phyloP scores from a whole-genome alignment of 2,329 filamentous ascomycete species.

The Colletotrichum eremochloae region DNA sequence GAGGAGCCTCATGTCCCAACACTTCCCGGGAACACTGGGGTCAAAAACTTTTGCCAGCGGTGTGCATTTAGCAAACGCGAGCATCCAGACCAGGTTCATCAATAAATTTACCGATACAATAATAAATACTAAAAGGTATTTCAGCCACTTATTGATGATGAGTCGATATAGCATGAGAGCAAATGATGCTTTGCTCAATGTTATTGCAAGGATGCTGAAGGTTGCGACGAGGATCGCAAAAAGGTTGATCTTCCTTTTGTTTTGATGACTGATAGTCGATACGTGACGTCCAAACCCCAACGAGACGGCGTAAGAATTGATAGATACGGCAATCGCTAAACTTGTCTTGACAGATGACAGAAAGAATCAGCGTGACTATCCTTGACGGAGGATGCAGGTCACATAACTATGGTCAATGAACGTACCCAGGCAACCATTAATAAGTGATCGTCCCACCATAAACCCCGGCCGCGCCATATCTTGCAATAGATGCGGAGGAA shows the following conservation, averaged over 20 bases:
- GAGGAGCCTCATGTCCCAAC: conserved; percentile 48
- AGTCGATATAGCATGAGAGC: conserved; percentile 45
- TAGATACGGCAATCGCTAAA: conserved; percentile 48
- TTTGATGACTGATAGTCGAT: conserved; percentile 42
- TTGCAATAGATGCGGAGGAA: conserved; percentile 55
- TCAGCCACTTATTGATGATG: conserved; percentile 44
- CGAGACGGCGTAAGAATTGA: conserved; percentile 51
- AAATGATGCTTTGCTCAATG: conserved; percentile 45
- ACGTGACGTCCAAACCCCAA: conserved; percentile 46
- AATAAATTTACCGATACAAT: conserved; percentile 44
- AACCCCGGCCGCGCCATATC: conserved; percentile 49
- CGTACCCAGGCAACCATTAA: conserved; percentile 53
- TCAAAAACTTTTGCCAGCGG: conserved; percentile 49
- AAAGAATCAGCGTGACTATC: neutral
- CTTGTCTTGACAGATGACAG: conserved; percentile 42
- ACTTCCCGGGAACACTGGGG: conserved; percentile 46
- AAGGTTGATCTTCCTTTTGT: conserved; percentile 42
- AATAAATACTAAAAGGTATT: conserved; percentile 49
- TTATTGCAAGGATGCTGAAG: conserved; percentile 44
- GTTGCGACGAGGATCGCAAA: conserved; percentile 44
- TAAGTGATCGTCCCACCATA: conserved; percentile 56
- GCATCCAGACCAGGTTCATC: conserved; percentile 50
- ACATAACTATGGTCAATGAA: conserved; percentile 13
- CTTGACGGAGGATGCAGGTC: neutral
- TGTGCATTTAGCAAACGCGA: conserved; percentile 51